Percentiles rank a stretch among this genome's conserved stretches.
These are phyloP conservation scores for Celoporthe dispersa DNA, from an alignment of 2,329 filamentous ascomycete species.

Conservation along the genomic window DNA sequence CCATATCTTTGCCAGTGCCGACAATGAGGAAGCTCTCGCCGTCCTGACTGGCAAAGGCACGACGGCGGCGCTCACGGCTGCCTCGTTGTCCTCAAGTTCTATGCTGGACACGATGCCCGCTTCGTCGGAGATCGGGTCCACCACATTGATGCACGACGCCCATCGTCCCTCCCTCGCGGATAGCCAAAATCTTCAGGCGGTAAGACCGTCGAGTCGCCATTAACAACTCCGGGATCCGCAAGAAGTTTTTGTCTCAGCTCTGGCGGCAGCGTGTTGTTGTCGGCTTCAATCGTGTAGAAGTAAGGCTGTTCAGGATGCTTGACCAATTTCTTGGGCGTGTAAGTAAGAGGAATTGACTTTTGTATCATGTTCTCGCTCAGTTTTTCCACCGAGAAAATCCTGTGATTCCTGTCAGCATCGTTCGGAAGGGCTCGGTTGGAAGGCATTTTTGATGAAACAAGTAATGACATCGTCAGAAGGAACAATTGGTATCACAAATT, in stretches of 20 bases:
- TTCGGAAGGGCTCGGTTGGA: neutral
- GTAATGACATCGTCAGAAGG: slow-evolving; percentile 69
- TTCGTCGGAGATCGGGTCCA: slow-evolving; percentile 81
- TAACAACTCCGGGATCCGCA: slow-evolving; percentile 70
- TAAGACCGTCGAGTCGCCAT: slow-evolving; percentile 72
- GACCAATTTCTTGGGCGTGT: slow-evolving; percentile 87
- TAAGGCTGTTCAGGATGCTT: slow-evolving; percentile 86
- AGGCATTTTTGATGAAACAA: neutral
- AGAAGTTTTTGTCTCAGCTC: slow-evolving; percentile 77
- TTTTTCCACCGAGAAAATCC: slow-evolving; percentile 91
- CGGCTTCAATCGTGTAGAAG: slow-evolving; percentile 93
- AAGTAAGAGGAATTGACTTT: slow-evolving; percentile 82
- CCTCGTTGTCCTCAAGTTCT: slow-evolving; percentile 87
- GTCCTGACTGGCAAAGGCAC: slow-evolving; percentile 89
- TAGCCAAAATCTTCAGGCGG: slow-evolving; percentile 88
- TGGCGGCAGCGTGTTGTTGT: slow-evolving; percentile 86
- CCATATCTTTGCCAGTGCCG: slow-evolving; percentile 90
- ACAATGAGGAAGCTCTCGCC: slow-evolving; percentile 91
- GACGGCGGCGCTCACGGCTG: slow-evolving; percentile 82
- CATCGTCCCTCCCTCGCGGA: slow-evolving; percentile 83
- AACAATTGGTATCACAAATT: slow-evolving; percentile 85
- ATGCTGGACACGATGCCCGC: slow-evolving; percentile 72
- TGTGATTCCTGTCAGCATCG: slow-evolving; percentile 44
- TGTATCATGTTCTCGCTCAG: slow-evolving; percentile 84
- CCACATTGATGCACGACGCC: slow-evolving; percentile 92